Evolutionary conservation across 225 moss, liverwort and hornwort species (phyloP).

Genomic region (Pseudoscleropodium purum): DNA sequence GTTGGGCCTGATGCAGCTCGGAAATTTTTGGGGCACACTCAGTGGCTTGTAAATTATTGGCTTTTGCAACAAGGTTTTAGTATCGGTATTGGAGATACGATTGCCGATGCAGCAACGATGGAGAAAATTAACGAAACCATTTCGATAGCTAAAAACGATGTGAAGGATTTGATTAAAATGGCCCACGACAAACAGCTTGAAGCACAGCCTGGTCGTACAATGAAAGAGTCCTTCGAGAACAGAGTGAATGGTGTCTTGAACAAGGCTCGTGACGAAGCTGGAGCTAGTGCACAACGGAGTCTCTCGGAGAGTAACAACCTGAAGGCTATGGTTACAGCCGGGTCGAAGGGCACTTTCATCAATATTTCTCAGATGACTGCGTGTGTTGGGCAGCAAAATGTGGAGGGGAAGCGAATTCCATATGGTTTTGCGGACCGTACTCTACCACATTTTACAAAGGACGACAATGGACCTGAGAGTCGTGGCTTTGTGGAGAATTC

Average conservation of each 20-base stretch:
- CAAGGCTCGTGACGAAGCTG: conserved; percentile 98
- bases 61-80: conserved; percentile 96
- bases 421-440: conserved; percentile 94
- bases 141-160: conserved; percentile 88
- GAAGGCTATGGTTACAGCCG: conserved; percentile 99
- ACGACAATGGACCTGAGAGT: conserved; percentile 95
- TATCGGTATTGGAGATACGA: conserved; percentile 97
- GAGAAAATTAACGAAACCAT: conserved; percentile 99
- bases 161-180: conserved; percentile 95
- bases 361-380: conserved; percentile 99
- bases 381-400: conserved; percentile 99
- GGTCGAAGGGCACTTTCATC: conserved; percentile 98
- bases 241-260: conserved; percentile 95
- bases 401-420: conserved; percentile 97
- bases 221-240: conserved; percentile 98
- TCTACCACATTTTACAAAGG: conserved; percentile 95
- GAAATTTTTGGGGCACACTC: conserved; percentile 94
- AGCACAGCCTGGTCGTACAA: conserved; percentile 91
- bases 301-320: conserved; percentile 94
- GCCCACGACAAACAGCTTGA: conserved; percentile 96
- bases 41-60: conserved; percentile 99
- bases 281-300: conserved; percentile 90
- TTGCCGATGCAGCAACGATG: conserved; percentile 98
- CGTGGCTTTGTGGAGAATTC: conserved; percentile 99
- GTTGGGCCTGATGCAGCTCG: conserved; percentile 98